Conservation (phyloP, 1,139 yeast genomes). For the Yamadazyma kanchanaburiensis region DNA sequence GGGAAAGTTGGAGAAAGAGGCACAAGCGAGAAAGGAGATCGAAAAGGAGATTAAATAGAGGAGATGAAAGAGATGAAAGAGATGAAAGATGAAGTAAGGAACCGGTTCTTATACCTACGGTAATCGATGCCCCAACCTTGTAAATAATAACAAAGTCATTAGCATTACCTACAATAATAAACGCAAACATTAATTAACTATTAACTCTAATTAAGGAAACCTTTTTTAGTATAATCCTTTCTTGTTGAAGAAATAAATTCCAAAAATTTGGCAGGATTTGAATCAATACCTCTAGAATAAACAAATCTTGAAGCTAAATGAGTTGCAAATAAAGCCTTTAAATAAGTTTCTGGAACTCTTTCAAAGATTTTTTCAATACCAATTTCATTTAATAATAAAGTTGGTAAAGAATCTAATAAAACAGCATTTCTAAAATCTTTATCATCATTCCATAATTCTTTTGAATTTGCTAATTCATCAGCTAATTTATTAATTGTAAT, state of each 20-base stretch:
- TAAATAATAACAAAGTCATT: no score
- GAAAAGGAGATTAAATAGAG: conserved; percentile 5
- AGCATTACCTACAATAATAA: no score
- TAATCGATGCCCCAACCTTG: no score
- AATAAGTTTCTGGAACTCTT: conserved; percentile 84
- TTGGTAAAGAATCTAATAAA: conserved; percentile 76
- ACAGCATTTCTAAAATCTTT: conserved; percentile 72
- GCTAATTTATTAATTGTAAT: conserved; percentile 83
- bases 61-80: no score
- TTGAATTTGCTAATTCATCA: conserved; percentile 81
- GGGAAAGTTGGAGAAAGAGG: conserved; percentile 44
- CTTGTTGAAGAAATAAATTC: conserved; percentile 57
- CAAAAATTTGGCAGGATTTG: conserved; percentile 80
- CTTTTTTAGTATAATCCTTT: conserved; percentile 35
- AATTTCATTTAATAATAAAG: conserved; percentile 62
- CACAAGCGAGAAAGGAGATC: conserved; percentile 19
- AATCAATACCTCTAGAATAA: conserved; percentile 78
- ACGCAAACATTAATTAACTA: conserved; percentile 1
- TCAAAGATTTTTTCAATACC: conserved; percentile 72
- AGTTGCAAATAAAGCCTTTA: conserved; percentile 88
- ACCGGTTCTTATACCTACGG: no score
- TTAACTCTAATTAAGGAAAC: conserved; percentile 16
- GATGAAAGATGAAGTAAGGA: conserved; percentile 1
- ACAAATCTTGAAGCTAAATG: conserved; percentile 87
- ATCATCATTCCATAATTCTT: conserved; percentile 85